Base-by-base conservation (phyloP, 2,329 filamentous ascomycete genomes). In the Calonectria crousiana region DNA sequence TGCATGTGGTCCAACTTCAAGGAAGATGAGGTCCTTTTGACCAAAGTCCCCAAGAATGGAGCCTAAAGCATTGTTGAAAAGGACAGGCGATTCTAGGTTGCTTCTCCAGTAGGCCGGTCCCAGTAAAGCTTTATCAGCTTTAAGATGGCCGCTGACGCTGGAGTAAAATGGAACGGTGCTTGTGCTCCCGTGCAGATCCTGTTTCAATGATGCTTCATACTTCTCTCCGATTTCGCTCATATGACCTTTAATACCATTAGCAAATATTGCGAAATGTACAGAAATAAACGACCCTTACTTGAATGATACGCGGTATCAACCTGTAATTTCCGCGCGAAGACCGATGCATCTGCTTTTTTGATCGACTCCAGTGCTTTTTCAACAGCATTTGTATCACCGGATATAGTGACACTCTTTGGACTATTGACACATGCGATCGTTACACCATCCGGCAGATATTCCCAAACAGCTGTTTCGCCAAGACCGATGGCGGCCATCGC, bases 401-500 rank as follows among this genome's bases (percentile, higher is more conserved):
- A 71, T 6, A 71, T 11, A 2, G 69, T 87, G 0, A 86, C 78
- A 41, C 80, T 85, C 2, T 72, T 72, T 0, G 82, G 84, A 2
- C 82, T 83, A 73, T 87, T 87, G 30, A 84, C 75, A 64, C 85
- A 87, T 1, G 84, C 87, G 18, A 86, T 78, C 2, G 75, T 75
- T 3, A 83, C 80, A 0, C 71, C 71, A 0, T 78, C 74, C 1
- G 72, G 72, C 0, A 86, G 72, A 32, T 81, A 82, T 2, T 70
- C 67, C n/a, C 74, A 60, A 5, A 84, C 79, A 5, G 84, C 83
- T 1, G 76, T 73, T 34, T 77, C 71, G 0, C 84, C 81, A 0
- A 87, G 77, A 0, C 85, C 85, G 14, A 87, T 79, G 1, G 85
- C 85, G 6, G 84, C 83, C 86, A 88, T 88, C 5, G 78, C 79